phyloP scores from a whole-genome alignment of 768 basidiomycete species.

The Mycena metata region DNA sequence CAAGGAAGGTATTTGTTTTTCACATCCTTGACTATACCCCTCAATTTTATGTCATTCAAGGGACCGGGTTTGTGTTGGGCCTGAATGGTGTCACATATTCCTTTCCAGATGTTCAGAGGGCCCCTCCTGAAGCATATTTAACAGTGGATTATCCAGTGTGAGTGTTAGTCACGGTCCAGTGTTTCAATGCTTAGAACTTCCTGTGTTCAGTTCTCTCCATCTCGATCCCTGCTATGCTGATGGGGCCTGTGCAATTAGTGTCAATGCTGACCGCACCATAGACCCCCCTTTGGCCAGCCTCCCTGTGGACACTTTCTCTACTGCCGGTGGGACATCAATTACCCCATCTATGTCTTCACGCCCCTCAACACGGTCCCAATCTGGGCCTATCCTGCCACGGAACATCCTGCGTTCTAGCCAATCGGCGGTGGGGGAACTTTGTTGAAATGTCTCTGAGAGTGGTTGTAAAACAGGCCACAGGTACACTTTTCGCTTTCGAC shows the following conservation, averaged over 20 bases:
- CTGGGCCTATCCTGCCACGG: background rate
- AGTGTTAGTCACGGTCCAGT: background rate
- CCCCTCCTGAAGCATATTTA: conserved; percentile 4
- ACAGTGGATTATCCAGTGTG: background rate
- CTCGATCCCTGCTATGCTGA: background rate
- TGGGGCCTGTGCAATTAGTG: conserved; percentile 1
- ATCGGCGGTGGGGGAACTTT: conserved; percentile 5
- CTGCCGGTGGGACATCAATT: too few relatives aligned
- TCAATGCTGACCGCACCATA: conserved; percentile 2
- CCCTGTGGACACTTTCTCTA: too few relatives aligned
- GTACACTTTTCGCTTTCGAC: background rate
- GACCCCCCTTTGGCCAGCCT: background rate
- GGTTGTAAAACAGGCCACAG: background rate
- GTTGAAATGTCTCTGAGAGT: conserved; percentile 19
- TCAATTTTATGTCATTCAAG: background rate
- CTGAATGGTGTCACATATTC: background rate
- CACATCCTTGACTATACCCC: background rate
- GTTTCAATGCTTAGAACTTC: too few relatives aligned
- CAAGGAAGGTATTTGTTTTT: conserved; percentile 3
- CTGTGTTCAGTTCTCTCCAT: background rate
- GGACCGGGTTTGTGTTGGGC: background rate
- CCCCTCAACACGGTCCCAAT: too few relatives aligned
- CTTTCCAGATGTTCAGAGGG: background rate
- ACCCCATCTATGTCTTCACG: too few relatives aligned
- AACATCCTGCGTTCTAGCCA: background rate